Evolutionary conservation across 2,329 filamentous ascomycete species (phyloP), one percentile per base, ranked within the genome.

Genomic region (Scedosporium apiospermum): DNA sequence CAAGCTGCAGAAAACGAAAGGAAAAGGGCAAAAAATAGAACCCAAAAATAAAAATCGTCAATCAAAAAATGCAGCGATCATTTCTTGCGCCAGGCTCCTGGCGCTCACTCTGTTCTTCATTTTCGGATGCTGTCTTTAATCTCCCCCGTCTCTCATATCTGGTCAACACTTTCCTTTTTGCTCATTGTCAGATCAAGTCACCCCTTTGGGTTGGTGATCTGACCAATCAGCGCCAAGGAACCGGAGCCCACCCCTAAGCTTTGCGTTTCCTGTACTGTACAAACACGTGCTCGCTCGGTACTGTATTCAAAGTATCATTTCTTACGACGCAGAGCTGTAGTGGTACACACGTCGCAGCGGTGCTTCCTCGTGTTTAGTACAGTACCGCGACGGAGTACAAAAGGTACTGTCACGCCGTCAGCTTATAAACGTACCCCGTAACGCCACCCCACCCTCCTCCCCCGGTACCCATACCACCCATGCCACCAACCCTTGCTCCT

Each of bases 381-480:
- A 55, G 51, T 55, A 55, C 51, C 51, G 51, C 18, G 51, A 55
- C 51, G 51, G 51, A 55, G 51, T 26, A 55, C 51, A 23, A 4
- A 23, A 14, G 18, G 12, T 14, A 14, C 21, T 55, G 51, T 49
- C 26, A 27, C 41, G 18, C 42, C 4, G 44, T 46, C 49, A 61
- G 26, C 23, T n/a, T 53, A 61, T 18, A 30, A 30, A 26, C 59
- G 51, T 44, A 51, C 59, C 59, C 58, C 34, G 9, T 14, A 42
- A 44, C n/a, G 42, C 59, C 21, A 42, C 58, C 9, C 34, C 58
- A 42, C 58, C 58, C 58, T 26, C 26, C 26, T 27, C 27, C 12
- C 59, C 57, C 49, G 46, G 59, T 53, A 51, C 59, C 59, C 42
- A 61, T 55, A 26, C 59, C 42, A 61, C 23, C 59, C 44, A 55